Evolutionary conservation across 1,284 basidiomycete species (phyloP), one percentile per base, ranked within the genome.

Genomic region (Apiotrichum gamsii): DNA sequence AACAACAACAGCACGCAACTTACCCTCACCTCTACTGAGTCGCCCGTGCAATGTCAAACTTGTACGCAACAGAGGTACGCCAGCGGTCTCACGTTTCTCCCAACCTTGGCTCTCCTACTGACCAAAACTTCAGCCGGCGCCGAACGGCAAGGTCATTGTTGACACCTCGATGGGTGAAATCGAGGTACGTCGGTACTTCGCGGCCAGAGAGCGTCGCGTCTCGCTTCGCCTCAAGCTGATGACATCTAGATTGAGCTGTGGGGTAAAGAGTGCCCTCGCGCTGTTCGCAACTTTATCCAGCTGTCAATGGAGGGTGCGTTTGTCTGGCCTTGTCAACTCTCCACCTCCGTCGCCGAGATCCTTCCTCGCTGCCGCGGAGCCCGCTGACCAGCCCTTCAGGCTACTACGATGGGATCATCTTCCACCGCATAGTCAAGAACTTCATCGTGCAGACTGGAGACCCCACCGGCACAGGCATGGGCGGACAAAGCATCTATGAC

Each of bases 381-480:
- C 47, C 49, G 31, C 45, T 51, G 43, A 44, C 43, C 14, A 35
- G 6, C 11, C 6, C 31, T 35, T 29, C 62, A 90, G 90, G 93
- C 6, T 97, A 95, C 72, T 98, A 97, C 72, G 94, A 98, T 59
- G 85, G 86, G 33, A 83, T 89, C 43, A 85, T 93, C 49, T 97
- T 95, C 61, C 93, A 97, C 70, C 82, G 94, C 80, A 82, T 73
- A 18, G 77, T 57, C 8, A 86, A 90, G 2, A 80, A 81, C 24
- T 96, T 97, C 66, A 80, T 95, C 40, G 83, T 95, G 3, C 94
- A 97, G 69, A 90, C 90, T 2, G 94, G 94, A n/a, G 94, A 97
- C 65, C 39, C 81, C 48, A 91, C 90, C 0, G 90, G 90, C 0
- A 91, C 88, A 0, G 94, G 94, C 1, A 81, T 74, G 4, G 91